Evolutionary conservation across 495 filamentous ascomycete genomes (phyloP).

Genomic region (Tuber umbilicatum): DNA sequence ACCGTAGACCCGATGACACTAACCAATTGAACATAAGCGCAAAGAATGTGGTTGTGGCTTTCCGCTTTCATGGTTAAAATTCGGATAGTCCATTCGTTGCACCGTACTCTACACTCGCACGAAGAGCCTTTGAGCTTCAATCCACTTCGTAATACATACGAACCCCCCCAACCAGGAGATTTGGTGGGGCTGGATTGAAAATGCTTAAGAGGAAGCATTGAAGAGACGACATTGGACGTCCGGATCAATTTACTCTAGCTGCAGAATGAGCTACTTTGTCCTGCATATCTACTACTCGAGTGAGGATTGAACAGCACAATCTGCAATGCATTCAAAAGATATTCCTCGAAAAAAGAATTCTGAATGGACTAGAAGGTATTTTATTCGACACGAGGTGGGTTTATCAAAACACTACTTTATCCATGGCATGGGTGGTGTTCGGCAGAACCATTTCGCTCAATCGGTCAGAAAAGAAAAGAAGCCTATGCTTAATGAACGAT

Average conservation of each 20-base stretch:
- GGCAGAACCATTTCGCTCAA: not conserved
- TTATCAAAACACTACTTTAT: not conserved
- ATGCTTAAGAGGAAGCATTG: not conserved
- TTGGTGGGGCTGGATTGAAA: not conserved
- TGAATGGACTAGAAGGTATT: not conserved
- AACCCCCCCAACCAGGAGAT: not conserved
- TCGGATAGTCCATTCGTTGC: not conserved
- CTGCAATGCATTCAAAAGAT: not conserved
- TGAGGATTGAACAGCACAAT: not conserved
- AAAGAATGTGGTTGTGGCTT: not conserved
- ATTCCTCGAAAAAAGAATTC: not conserved
- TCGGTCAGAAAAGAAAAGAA: not conserved
- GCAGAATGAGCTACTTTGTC: conserved; percentile 3
- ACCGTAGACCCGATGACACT: not conserved
- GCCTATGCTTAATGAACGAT: not conserved
- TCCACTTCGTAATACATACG: conserved; percentile 4
- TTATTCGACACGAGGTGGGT: not conserved
- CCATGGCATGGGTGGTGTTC: not conserved
- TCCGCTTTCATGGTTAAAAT: not conserved
- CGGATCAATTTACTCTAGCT: conserved; percentile 1
- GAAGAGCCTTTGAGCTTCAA: not conserved
- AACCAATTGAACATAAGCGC: not conserved
- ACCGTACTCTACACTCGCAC: not conserved
- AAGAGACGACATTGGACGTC: not conserved
- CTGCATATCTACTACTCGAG: not conserved